Base-by-base conservation (phyloP, 495 filamentous ascomycete species). In the Apiosordaria backusii region DNA sequence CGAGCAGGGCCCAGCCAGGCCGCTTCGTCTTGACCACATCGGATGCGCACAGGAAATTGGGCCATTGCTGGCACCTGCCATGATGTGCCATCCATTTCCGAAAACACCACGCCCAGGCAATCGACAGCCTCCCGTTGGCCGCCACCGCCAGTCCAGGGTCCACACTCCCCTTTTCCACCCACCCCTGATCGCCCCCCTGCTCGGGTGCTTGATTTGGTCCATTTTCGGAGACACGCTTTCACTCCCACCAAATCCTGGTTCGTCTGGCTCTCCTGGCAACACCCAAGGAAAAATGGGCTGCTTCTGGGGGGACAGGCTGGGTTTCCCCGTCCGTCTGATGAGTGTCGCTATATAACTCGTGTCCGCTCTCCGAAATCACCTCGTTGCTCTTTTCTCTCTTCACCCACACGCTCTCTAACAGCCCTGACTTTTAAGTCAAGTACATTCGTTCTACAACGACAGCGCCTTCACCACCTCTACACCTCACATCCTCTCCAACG, bases 381-480 rank as follows among this genome's bases (percentile, higher is more conserved):
- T 66, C 65, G 65, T 73, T 72, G 70, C 66, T 62, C 74, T 70
- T 73, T 68, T 65, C 65, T 65, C 63, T 73, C 74, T 69, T 77
- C 78, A 81, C 79, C 81, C 81, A 81, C 81, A 76, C 78, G 78
- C 76, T 76, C 74, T 76, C 70, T 76, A 60, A 67, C 68, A 75
- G 77, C 68, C 80, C 77, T 79, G 83, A 82, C 83, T 84, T 80
- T 84, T 81, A 63, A 82, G 84, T 86, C 84, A 84, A 78, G 79
- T 86, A 76, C 84, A 84, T 78, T 86, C 84, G 81, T 86, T 86
- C 73, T 45, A 65, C 40, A 66, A 65, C 57, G 52, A 64, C 19
- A 23, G 61, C 58, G 24, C 22, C 60, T 57, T 57, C 50, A 58
- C 45, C 62, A 66, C 53, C 61, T 59, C 29, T 3, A 24, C 50